These are phyloP conservation scores for Solanum verrucosum DNA, from an alignment of 257 asterid species.

Conservation along the genomic window DNA sequence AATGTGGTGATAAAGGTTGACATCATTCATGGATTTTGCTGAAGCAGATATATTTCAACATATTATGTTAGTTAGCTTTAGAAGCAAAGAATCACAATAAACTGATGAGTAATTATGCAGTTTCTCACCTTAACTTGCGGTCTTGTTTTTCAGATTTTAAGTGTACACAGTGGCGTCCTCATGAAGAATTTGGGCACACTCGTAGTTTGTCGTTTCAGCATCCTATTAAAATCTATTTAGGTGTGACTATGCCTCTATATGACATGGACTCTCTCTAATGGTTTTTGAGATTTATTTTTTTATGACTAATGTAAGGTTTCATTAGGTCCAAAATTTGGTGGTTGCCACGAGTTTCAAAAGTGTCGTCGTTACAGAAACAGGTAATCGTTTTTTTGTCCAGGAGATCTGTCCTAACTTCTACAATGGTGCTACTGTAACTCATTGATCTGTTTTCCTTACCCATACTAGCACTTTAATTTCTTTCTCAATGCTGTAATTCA, in stretches of 20 bases:
- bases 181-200: slow-evolving; percentile 59
- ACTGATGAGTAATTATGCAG: neutral
- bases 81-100: neutral
- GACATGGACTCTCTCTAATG: neutral
- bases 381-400: slow-evolving; percentile 1
- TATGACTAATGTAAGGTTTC: neutral
- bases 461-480: neutral
- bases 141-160: slow-evolving; percentile 49
- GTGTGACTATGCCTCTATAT: slow-evolving; percentile 26
- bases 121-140: neutral
- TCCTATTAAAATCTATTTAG: slow-evolving; percentile 90
- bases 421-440: neutral
- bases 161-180: slow-evolving; percentile 65
- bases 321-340: slow-evolving; percentile 83
- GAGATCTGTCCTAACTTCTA: neutral
- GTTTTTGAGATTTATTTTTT: neutral
- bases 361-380: slow-evolving; percentile 27
- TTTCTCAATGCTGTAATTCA: neutral
- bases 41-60: neutral
- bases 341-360: slow-evolving; percentile 64
- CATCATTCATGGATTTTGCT: slow-evolving; percentile 15
- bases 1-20: slow-evolving; percentile 98
- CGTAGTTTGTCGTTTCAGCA: slow-evolving; percentile 86
- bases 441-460: neutral
- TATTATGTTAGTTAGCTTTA: neutral